Base-by-base conservation (phyloP, 805 yeast species). In the Jamesozyma gamospora region DNA sequence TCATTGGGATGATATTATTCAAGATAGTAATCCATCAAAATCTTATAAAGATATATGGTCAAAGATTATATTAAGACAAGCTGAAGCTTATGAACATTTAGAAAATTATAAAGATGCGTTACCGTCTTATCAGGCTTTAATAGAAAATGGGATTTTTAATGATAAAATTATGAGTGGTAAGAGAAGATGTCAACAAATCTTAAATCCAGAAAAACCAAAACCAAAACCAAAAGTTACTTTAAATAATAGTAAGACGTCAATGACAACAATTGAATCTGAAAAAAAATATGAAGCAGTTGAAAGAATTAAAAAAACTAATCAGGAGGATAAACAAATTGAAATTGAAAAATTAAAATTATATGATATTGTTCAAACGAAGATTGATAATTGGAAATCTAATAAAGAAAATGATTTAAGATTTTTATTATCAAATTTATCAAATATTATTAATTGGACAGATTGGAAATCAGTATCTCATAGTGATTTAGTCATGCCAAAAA, bases 401-500 rank as follows among this genome's bases (percentile, higher is more conserved):
- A 84, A 86, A 51, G 88, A 80, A 48, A 81, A 79, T 39, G 87
- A 92, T 52, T 63, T 92, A 16, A 70, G 99, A 34, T 82, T 81
- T 1, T 67, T 92, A 41, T 66, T 92, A 26, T 70, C 86, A 1
- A 71, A 86, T 3, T 63, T 92, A 41, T 78, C 83, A 28, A 59
- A 63, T 2, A 70, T 92, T 14, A 61, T 92, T 12, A 77, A 84
- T 77, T 77, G 83, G 11, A 75, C 71, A 34, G 71, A 72, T 30
- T 83, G 92, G 94, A 72, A 71, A 46, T 66, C 72, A 14, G 79
- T 87, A 4, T 58, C 77, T 1, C 60, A 81, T 53, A 70, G 79
- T 4, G 96, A 90, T 41, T 65, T 92, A 43, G 92, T 92, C 43
- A 66, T 88, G 46, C 90, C 94, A 15, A 88, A 87, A 51, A 87